These are phyloP conservation scores for Trichophyton rubrum DNA, from an alignment of 2,329 filamentous ascomycete genomes.

Conservation along the genomic window DNA sequence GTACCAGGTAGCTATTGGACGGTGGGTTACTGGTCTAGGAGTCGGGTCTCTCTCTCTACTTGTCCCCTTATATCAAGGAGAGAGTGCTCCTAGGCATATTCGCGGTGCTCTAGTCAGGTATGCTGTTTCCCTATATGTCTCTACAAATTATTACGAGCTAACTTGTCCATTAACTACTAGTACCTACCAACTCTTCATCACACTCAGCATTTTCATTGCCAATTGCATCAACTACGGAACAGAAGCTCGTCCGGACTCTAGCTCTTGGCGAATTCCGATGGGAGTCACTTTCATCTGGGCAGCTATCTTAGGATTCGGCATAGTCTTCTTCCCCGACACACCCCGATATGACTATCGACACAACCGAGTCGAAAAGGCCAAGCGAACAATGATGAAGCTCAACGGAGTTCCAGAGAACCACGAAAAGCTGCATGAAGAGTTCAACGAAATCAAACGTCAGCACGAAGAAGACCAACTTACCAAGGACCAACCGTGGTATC, in stretches of 20 bases:
- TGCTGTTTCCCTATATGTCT: neutral
- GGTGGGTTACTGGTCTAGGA: slow-evolving; percentile 37
- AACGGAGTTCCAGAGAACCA: slow-evolving; percentile 47
- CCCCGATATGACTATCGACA: slow-evolving; percentile 48
- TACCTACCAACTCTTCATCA: slow-evolving; percentile 39
- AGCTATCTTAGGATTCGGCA: slow-evolving; percentile 42
- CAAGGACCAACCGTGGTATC: slow-evolving; percentile 29
- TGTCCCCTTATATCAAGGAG: slow-evolving; percentile 38
- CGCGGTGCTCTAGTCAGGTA: slow-evolving; percentile 36
- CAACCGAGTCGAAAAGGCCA: slow-evolving; percentile 41
- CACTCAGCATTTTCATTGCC: slow-evolving; percentile 39
- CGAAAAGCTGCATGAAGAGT: slow-evolving; percentile 42
- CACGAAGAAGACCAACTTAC: slow-evolving; percentile 43
- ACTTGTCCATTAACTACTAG: slow-evolving; percentile 14
- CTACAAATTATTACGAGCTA: neutral
- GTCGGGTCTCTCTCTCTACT: slow-evolving; percentile 37
- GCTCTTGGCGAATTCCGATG: slow-evolving; percentile 40
- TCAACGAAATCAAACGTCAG: slow-evolving; percentile 47
- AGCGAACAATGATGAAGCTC: slow-evolving; percentile 41
- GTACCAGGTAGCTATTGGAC: slow-evolving; percentile 36
- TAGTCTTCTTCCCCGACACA: slow-evolving; percentile 45
- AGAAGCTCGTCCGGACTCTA: slow-evolving; percentile 30
- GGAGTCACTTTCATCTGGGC: slow-evolving; percentile 48
- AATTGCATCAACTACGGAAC: slow-evolving; percentile 40
- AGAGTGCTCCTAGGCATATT: slow-evolving; percentile 36